phyloP scores from a whole-genome alignment of 2,329 filamentous ascomycete species.

The Pyrenophora graminea region DNA sequence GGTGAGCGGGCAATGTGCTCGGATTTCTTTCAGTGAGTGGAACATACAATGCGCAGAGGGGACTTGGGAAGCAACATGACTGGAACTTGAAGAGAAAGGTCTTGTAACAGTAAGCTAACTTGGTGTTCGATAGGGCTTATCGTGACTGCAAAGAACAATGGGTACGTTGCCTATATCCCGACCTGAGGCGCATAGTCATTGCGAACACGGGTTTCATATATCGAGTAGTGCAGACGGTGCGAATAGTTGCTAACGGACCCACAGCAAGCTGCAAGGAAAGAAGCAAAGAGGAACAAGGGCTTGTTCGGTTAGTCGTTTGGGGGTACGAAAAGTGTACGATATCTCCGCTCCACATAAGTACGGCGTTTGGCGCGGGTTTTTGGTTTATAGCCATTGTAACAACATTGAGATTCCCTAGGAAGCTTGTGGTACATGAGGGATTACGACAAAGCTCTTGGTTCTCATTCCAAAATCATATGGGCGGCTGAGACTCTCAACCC shows the following conservation, averaged over 20 bases:
- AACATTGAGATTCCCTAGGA: background rate
- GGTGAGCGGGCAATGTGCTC: slow-evolving; percentile 87
- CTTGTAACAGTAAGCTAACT: background rate
- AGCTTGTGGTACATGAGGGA: background rate
- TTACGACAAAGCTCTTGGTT: background rate
- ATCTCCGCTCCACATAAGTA: slow-evolving; percentile 20
- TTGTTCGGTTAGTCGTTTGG: slow-evolving; percentile 23
- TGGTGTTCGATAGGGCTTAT: slow-evolving; percentile 69
- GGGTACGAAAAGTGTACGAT: slow-evolving; percentile 6
- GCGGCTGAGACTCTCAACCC: background rate
- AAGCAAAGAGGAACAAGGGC: slow-evolving; percentile 25
- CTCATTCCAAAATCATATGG: background rate
- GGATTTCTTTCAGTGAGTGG: slow-evolving; percentile 86
- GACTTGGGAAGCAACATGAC: no score
- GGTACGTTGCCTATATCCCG: slow-evolving; percentile 62
- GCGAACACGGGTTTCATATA: background rate
- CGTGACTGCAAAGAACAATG: slow-evolving; percentile 93
- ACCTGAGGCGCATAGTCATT: background rate
- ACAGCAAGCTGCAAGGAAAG: slow-evolving; percentile 30
- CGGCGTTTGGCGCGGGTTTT: slow-evolving; percentile 12
- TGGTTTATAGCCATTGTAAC: background rate
- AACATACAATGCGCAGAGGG: no score
- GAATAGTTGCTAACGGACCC: slow-evolving; percentile 4
- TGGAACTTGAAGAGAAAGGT: background rate
- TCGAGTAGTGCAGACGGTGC: background rate